These are phyloP conservation scores for Yamadazyma atmosphaerica DNA, from an alignment of 1,139 yeast species.

Conservation along the genomic window DNA sequence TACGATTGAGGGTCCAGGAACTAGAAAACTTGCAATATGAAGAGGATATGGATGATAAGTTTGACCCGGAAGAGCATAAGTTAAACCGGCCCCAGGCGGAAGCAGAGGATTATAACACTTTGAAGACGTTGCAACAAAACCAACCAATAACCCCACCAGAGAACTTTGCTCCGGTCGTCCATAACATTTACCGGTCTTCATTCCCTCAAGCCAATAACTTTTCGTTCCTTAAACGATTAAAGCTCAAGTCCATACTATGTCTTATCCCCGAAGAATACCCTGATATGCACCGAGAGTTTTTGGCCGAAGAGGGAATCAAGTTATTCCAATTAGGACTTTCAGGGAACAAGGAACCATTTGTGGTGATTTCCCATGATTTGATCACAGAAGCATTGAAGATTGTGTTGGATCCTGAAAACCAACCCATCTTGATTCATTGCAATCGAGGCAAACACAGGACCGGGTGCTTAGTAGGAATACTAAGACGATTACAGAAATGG, in stretches of 20 bases:
- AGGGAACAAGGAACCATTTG: slow-evolving; percentile 95
- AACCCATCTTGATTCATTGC: slow-evolving; percentile 90
- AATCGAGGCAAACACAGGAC: slow-evolving; percentile 96
- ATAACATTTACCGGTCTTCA: slow-evolving; percentile 79
- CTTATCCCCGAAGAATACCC: slow-evolving; percentile 94
- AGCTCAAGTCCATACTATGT: slow-evolving; percentile 74
- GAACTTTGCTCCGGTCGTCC: slow-evolving; percentile 83
- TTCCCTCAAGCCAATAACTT: slow-evolving; percentile 88
- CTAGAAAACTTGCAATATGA: slow-evolving; percentile 31
- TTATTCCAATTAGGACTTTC: slow-evolving; percentile 90
- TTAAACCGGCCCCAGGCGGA: slow-evolving; percentile 4
- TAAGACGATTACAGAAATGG: slow-evolving; percentile 88
- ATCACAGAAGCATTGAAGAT: slow-evolving; percentile 81
- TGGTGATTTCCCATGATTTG: slow-evolving; percentile 72
- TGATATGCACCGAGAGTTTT: slow-evolving; percentile 63
- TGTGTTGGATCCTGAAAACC: slow-evolving; percentile 80
- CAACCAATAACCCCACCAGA: slow-evolving; percentile 71
- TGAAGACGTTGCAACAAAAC: slow-evolving; percentile 7
- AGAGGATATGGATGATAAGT: slow-evolving; percentile 47
- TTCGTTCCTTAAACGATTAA: slow-evolving; percentile 58
- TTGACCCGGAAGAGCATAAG: slow-evolving; percentile 29
- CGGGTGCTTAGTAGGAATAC: slow-evolving; percentile 92
- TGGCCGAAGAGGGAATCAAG: slow-evolving; percentile 58
- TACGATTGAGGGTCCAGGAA: slow-evolving; percentile 37
- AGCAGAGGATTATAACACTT: slow-evolving; percentile 3